These are phyloP conservation scores for Linum trigynum DNA, from an alignment of 345 rosid species.

Conservation along the genomic window DNA sequence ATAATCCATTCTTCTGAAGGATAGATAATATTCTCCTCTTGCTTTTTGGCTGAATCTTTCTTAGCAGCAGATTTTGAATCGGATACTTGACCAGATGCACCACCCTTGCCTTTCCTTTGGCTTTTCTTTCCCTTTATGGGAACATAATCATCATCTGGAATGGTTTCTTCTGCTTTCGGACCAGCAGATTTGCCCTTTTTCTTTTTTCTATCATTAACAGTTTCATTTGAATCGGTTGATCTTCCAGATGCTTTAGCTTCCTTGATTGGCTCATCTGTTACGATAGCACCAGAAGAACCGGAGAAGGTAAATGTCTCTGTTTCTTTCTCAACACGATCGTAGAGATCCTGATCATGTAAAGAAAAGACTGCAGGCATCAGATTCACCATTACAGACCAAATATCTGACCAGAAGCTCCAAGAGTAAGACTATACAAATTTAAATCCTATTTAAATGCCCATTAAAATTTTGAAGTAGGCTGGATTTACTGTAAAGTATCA, in stretches of 20 bases:
- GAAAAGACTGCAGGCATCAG: conserved; percentile 16
- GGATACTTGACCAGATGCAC: conserved; percentile 41
- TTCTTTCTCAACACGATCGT: conserved; percentile 71
- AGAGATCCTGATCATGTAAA: conserved; percentile 47
- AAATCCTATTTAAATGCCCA: neutral
- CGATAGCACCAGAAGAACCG: conserved; percentile 28
- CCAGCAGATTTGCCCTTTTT: conserved; percentile 68
- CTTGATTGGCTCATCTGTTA: conserved; percentile 26
- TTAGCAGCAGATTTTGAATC: conserved; percentile 54
- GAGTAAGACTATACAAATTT: neutral
- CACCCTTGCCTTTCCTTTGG: conserved; percentile 73
- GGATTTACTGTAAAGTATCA: neutral
- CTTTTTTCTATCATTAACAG: conserved; percentile 51
- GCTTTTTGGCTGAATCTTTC: conserved; percentile 48
- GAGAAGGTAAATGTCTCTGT: conserved; percentile 45
- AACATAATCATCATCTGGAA: conserved; percentile 44
- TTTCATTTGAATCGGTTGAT: conserved; percentile 41
- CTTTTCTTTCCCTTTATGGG: conserved; percentile 74
- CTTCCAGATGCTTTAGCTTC: conserved; percentile 42
- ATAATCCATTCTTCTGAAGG: conserved; percentile 79
- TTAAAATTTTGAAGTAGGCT: too few relatives aligned
- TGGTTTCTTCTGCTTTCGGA: conserved; percentile 42
- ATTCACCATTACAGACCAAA: conserved; percentile 15
- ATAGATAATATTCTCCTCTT: conserved; percentile 43
- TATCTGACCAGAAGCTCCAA: neutral